Evolutionary conservation across 169 alveolate species (phyloP), one percentile per base, ranked within the genome.

Genomic region (Theileria equi): DNA sequence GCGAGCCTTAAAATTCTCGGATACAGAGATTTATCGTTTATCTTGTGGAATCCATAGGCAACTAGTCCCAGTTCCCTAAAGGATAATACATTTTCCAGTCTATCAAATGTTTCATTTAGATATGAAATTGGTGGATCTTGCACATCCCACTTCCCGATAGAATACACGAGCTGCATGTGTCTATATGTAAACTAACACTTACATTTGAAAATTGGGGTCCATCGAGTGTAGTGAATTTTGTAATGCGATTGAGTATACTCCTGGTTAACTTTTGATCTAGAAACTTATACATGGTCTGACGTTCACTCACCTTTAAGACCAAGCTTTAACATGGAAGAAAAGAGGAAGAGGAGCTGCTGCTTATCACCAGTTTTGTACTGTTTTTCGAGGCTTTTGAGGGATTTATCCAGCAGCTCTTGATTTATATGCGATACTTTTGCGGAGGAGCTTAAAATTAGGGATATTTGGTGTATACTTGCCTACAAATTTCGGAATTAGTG

Each of bases 131-230:
- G 3, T 11, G 40, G 29, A 3, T 70, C 29, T 21, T 45, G 25
- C 43, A 50, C 36, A 0, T 34, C 17, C 79, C 79, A 59, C 53
- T 73, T 73, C 13, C 71, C 83, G 36, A 44, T 49, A 36, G 63
- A 40, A 63, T 73, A 73, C 1, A 52, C 52, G 28, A 73, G 28
- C 83, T 73, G 47, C 11, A 69, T 13, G 21, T 8, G 23, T n/a
- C 2, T 5, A 60, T 13, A 19, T 43, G 43, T 21, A 31, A 17
- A 21, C 5, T 60, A 0, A 5, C 21, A 73, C 83, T 10, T 50
- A 73, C 83, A 41, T 73, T 73, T 16, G 83, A 66, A 1, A 73
- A 16, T n/a, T 73, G 67, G 21, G 40, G 16, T 0, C 61, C 4
- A 19, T 57, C 40, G 8, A 57, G 16, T 17, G 34, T n/a, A 21